phyloP scores from a whole-genome alignment of 2,329 filamentous ascomycete genomes.

The Cryphonectria radicalis region DNA sequence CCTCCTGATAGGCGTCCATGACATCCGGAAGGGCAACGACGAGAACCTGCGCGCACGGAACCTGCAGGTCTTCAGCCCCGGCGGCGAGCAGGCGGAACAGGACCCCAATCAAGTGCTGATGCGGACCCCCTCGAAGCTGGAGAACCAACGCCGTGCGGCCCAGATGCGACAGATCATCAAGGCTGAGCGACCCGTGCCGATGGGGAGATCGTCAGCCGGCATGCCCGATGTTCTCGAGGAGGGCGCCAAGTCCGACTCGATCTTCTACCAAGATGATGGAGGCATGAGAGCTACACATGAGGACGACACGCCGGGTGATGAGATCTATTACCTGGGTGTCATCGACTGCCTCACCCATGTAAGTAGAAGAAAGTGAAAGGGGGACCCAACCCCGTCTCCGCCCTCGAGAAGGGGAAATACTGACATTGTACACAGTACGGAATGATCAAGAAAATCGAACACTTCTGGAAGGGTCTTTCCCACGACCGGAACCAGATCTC shows the following conservation, averaged over 20 bases:
- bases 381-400: neutral
- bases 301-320: conserved; percentile 79
- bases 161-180: conserved; percentile 93
- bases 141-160: conserved; percentile 86
- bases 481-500: conserved; percentile 87
- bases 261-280: conserved; percentile 93
- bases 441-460: conserved; percentile 89
- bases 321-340: conserved; percentile 97
- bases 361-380: conserved; percentile 75
- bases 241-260: conserved; percentile 69
- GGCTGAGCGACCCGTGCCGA: conserved; percentile 88
- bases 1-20: conserved; percentile 90
- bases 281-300: conserved; percentile 93
- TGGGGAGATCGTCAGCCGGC: conserved; percentile 78
- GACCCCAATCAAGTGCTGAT: conserved; percentile 70
- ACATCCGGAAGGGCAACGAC: conserved; percentile 87
- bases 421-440: conserved; percentile 68
- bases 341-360: conserved; percentile 98
- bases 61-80: conserved; percentile 90
- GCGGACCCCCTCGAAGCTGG: conserved; percentile 90
- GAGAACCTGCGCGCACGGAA: conserved; percentile 91
- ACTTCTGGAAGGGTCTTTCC: conserved; percentile 94
- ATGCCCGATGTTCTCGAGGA: conserved; percentile 91
- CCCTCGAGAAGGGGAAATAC: neutral
- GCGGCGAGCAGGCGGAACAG: conserved; percentile 63